These are phyloP conservation scores for Durio zibethinus DNA, from an alignment of 345 rosid species.

Conservation along the genomic window DNA sequence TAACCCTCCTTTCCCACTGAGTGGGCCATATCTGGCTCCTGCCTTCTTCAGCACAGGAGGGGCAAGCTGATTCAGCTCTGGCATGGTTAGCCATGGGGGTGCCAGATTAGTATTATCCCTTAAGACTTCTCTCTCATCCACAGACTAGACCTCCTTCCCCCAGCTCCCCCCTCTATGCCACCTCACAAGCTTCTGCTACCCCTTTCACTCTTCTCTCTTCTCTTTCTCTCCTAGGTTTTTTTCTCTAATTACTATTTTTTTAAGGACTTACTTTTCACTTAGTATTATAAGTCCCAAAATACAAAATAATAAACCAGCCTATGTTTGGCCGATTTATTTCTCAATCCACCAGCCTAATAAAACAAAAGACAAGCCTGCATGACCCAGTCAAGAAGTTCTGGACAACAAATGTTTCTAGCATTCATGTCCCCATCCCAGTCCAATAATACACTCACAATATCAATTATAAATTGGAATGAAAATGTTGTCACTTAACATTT, in stretches of 20 bases:
- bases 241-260: neutral
- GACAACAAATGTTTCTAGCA: neutral
- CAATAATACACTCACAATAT: neutral
- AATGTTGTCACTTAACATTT: constrained; percentile 2
- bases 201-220: neutral
- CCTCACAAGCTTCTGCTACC: neutral
- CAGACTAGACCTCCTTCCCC: neutral
- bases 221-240: neutral
- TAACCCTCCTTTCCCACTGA: neutral
- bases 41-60: neutral
- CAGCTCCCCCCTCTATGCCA: neutral
- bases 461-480: neutral
- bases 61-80: neutral
- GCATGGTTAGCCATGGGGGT: neutral
- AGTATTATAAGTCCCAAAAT: neutral
- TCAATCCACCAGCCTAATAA: neutral
- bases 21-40: neutral
- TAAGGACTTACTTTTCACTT: neutral
- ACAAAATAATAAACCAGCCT: neutral
- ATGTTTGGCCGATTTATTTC: neutral
- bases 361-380: neutral
- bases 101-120: neutral
- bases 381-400: neutral
- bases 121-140: neutral
- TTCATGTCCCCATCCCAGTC: neutral